Evolutionary conservation across 371 early-diverging fungal species (phyloP), one percentile per base, ranked within the genome.

Genomic region (Mucor irregularis): DNA sequence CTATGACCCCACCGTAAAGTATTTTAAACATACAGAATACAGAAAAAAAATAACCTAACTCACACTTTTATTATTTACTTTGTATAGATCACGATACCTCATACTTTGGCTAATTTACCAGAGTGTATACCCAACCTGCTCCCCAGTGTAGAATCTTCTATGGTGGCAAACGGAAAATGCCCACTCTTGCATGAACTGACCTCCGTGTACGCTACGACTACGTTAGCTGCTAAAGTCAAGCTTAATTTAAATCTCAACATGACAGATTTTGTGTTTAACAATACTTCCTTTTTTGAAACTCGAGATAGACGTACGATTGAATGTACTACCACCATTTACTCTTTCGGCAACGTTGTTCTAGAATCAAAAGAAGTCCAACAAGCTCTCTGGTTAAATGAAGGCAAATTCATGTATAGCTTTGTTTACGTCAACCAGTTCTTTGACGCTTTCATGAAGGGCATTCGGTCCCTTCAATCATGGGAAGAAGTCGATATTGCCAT

Each of bases 281-380:
- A 73, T 52, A 72, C 69, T 7, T 76, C 70, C 30, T 72, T 84
- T 38, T 84, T 80, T 49, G 83, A 82, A 33, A 73, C 84, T 8
- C 58, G 53, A 19, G 76, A 78, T 22, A 74, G 74, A 1, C 69
- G 74, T 7, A 66, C 79, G 5, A 68, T 87, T 22, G 74, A 83
- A 59, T 84, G 86, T 63, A 81, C 78, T 3, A 87, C 85, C 0
- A 66, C 78, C 19, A 83, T 84, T 37, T 85, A 85, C 37, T 86
- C 86, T 0, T 87, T 84, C 64, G 86, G 85, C 6, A 69, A 75
- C 42, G 80, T 78, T 9, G 83, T 87, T 1, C 58, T 85, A 9
- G 83, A 87, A 53, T 76, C 84, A 3, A 72, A 69, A 24, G 81
- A 85, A 65, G 64, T 81, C 17, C 81, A 82, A 31, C 81, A 81